Base-by-base conservation (phyloP, 345 rosid genomes). In the Sonneratia caseolaris region DNA sequence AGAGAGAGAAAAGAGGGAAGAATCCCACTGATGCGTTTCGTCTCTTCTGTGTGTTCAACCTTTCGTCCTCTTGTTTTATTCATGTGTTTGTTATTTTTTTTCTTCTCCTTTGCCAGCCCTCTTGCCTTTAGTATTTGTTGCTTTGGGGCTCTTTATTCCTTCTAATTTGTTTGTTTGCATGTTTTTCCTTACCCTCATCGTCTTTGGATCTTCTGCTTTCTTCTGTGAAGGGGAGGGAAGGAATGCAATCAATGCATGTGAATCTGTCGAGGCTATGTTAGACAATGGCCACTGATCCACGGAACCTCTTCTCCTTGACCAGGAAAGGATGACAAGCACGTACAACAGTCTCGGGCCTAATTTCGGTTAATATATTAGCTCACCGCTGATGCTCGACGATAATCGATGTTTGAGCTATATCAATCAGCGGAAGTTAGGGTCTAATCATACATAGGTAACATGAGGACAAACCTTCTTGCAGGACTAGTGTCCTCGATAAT, bases 21-120 rank as follows among this genome's bases (percentile, higher is more conserved):
- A 40, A 80, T 79, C 78, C 83, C 86, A 84, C 79, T 84, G 15
- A 80, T 75, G 32, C 45, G 72, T 13, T 86, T 70, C 32, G 83
- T 79, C 83, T 79, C 77, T 73, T 71, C 37, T 53, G 21, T 1
- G 16, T 40, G 43, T 59, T 4, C 38, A 16, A 32, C 45, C 45
- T 2, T 64, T 53, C 27, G 48, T 47, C 70, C 35, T 27, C 36
- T 68, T 68, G 53, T 16, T 68, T 22, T n/a, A n/a, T 67, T 68
- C 51, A 40, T 68, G 35, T 37, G 5, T 68, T 42, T 68, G 2
- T 47, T 47, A 10, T 11, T 27, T 27, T 62, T 22, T 62, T 62
- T 62, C 7, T n/a, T 62, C 14, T 14, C n/a, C 15, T 42, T 42
- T 42, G 45, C 10, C 16, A 7, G 69, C 11, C 49, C 19, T 38